A percentile compares a stretch with the other conserved stretches of the same genome.
Conservation (phyloP, 768 basidiomycete species). For the Boletus bicolor region DNA sequence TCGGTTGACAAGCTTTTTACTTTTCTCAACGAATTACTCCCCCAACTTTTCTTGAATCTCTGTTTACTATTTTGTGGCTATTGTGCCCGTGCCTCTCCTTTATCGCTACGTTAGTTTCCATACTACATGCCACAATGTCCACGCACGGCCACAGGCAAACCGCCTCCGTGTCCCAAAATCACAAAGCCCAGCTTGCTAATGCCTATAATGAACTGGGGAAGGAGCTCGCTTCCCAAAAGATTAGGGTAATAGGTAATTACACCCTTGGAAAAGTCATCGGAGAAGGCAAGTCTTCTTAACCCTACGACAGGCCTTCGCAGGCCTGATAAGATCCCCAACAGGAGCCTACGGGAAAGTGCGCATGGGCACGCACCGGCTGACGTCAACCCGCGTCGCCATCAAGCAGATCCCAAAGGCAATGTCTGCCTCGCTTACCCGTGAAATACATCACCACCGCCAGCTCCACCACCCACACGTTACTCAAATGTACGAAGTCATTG, state of each 20-base stretch:
- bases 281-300: conserved; percentile 61
- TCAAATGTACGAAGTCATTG: conserved; percentile 96
- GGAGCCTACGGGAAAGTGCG: conserved; percentile 96
- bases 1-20: neutral
- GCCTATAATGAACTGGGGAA: conserved; percentile 98
- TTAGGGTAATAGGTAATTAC: conserved; percentile 92
- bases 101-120: conserved; percentile 26
- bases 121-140: conserved; percentile 42
- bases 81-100: conserved; percentile 36
- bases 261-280: conserved; percentile 92
- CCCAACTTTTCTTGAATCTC: conserved; percentile 15
- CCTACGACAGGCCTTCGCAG: conserved; percentile 8
- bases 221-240: conserved; percentile 86
- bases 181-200: conserved; percentile 85
- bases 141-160: conserved; percentile 58
- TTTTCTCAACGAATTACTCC: conserved; percentile 4
- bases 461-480: conserved; percentile 95
- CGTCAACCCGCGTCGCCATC: conserved; percentile 89
- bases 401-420: conserved; percentile 97
- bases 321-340: conserved; percentile 35
- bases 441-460: conserved; percentile 97
- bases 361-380: conserved; percentile 90
- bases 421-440: conserved; percentile 88
- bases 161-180: conserved; percentile 64
- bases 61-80: conserved; percentile 28